Conservation (phyloP, 169 alveolate genomes). For the Eimeria zaria region DNA sequence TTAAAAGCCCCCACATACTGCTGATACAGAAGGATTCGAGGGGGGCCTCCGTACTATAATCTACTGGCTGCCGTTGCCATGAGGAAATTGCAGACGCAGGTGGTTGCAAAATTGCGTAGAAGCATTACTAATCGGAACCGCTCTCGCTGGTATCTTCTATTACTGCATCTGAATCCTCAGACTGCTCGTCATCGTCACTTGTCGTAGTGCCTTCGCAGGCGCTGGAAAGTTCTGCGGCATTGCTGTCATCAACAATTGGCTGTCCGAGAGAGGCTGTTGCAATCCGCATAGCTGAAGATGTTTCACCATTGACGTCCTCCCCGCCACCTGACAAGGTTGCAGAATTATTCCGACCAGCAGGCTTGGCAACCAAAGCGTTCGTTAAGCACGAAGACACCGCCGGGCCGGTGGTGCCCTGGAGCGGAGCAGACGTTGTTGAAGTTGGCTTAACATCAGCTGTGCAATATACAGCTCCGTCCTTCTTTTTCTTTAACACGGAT, state of each 20-base stretch:
- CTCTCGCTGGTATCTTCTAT: constrained; percentile 47
- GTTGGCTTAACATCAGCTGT: background rate
- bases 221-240: constrained; percentile 4
- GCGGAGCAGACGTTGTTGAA: background rate
- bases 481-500: background rate
- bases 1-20: background rate
- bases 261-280: constrained; percentile 3
- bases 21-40: background rate
- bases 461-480: background rate
- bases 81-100: background rate
- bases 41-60: background rate
- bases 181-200: constrained; percentile 48
- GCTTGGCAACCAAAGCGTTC: background rate
- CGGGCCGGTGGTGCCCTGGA: background rate
- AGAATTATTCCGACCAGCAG: background rate
- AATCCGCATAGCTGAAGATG: background rate
- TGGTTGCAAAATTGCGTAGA: background rate
- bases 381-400: background rate
- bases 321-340: background rate
- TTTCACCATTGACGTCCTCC: background rate
- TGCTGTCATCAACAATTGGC: background rate
- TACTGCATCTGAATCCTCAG: constrained; percentile 50
- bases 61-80: background rate
- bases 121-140: constrained; percentile 25
- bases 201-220: constrained; percentile 47